Percentiles rank a stretch among this genome's conserved stretches.
phyloP scores from a whole-genome alignment of 2,329 filamentous ascomycete genomes.

The Aspergillus fumigatus region DNA sequence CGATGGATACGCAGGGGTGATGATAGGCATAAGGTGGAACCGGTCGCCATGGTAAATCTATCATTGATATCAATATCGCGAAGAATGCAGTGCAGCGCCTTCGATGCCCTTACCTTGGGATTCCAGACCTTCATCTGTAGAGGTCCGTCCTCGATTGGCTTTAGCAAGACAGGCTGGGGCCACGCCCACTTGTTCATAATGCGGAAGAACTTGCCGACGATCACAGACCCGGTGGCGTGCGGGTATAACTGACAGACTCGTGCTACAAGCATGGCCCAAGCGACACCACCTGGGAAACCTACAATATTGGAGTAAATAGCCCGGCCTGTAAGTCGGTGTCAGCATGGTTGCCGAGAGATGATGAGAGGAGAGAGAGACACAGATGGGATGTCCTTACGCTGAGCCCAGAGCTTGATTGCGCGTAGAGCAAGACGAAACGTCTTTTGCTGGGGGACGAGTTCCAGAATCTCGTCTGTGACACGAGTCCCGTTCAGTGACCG shows the following conservation, averaged over 20 bases:
- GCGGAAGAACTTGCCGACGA: conserved; percentile 91
- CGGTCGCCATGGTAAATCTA: conserved; percentile 74
- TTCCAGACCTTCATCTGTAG: conserved; percentile 90
- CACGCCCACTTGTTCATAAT: conserved; percentile 89
- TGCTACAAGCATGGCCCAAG: conserved; percentile 96
- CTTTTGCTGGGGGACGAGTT: conserved; percentile 80
- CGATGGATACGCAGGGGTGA: conserved; percentile 93
- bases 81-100: background rate
- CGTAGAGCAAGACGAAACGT: conserved; percentile 86
- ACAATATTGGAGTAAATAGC: conserved; percentile 96
- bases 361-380: background rate
- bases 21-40: conserved; percentile 93
- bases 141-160: conserved; percentile 76
- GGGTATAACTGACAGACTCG: conserved; percentile 95
- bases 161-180: conserved; percentile 89
- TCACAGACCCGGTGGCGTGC: conserved; percentile 79
- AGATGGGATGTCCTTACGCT: conserved; percentile 45
- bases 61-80: background rate
- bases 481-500: conserved; percentile 90
- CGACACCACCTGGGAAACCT: conserved; percentile 93
- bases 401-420: conserved; percentile 95
- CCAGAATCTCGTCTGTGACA: conserved; percentile 88
- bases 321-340: conserved; percentile 47
- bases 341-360: background rate
- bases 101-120: conserved; percentile 59